Conservation (phyloP, 108 stramenopile species). For the Nitzschia sp. region DNA sequence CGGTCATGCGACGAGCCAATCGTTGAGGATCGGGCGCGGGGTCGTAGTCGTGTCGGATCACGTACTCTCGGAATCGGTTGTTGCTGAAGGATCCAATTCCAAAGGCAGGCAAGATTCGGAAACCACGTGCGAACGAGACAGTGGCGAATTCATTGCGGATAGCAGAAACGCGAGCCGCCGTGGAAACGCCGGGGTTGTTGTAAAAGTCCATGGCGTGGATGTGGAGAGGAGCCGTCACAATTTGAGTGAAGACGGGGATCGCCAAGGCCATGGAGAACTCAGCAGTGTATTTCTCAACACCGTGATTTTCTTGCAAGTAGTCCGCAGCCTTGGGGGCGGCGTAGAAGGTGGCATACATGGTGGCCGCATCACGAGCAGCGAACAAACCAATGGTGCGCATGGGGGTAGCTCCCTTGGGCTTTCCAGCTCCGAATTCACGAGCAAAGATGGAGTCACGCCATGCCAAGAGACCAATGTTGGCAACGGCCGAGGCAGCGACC, state of each 20-base stretch:
- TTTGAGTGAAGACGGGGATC: conserved; percentile 36
- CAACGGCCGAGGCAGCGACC: conserved; percentile 28
- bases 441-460: conserved; percentile 51
- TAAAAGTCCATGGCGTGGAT: conserved; percentile 51
- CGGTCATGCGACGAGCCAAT: conserved; percentile 2
- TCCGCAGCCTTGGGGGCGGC: conserved; percentile 35
- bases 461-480: conserved; percentile 44
- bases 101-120: conserved; percentile 52
- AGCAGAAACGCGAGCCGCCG: conserved; percentile 32
- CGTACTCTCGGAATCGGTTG: conserved; percentile 44
- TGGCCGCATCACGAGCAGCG: conserved; percentile 39
- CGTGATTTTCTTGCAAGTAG: conserved; percentile 25
- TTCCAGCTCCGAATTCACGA: conserved; percentile 6
- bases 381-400: conserved; percentile 35
- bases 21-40: conserved; percentile 1
- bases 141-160: conserved; percentile 33
- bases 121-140: conserved; percentile 42
- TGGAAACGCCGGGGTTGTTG: conserved; percentile 24
- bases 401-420: conserved; percentile 26
- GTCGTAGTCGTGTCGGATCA: conserved; percentile 36
- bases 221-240: conserved; percentile 43
- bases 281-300: conserved; percentile 22
- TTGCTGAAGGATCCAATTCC: conserved; percentile 51
- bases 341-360: conserved; percentile 50
- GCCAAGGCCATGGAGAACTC: conserved; percentile 38